Conservation (phyloP, 1,139 yeast genomes). For the Hemisphaericaspora subhashii region DNA sequence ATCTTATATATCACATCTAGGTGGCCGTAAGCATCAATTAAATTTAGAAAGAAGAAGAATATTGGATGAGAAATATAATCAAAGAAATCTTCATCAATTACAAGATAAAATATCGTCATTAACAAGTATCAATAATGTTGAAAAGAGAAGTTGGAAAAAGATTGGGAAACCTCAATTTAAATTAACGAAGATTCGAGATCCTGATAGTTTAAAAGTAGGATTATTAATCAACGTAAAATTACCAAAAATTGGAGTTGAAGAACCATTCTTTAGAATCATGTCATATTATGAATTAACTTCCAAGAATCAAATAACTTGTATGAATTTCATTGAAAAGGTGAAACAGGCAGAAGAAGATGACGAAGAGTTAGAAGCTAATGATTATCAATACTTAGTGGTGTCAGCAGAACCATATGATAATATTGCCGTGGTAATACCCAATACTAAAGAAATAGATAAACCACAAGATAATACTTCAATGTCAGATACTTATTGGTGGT, state of each 20-base stretch:
- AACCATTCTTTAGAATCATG: slow-evolving; percentile 73
- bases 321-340: slow-evolving; percentile 23
- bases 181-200: slow-evolving; percentile 66
- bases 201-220: slow-evolving; percentile 57
- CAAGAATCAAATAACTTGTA: slow-evolving; percentile 32
- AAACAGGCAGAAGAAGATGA: slow-evolving; percentile 16
- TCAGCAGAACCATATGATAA: slow-evolving; percentile 87
- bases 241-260: slow-evolving; percentile 48
- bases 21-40: slow-evolving; percentile 74
- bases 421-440: slow-evolving; percentile 68
- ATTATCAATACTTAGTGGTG: slow-evolving; percentile 65
- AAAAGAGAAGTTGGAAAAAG: slow-evolving; percentile 53
- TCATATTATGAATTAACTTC: slow-evolving; percentile 66
- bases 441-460: slow-evolving; percentile 51
- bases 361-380: slow-evolving; percentile 31
- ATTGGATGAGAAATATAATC: slow-evolving; percentile 37
- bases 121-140: slow-evolving; percentile 31
- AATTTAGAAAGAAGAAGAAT: slow-evolving; percentile 61
- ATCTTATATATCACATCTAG: slow-evolving; percentile 77
- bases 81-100: slow-evolving; percentile 15
- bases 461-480: slow-evolving; percentile 31
- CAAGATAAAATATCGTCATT: slow-evolving; percentile 7
- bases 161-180: slow-evolving; percentile 75
- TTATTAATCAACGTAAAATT: slow-evolving; percentile 57
- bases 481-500: slow-evolving; percentile 59